Percentiles rank a stretch among this genome's conserved stretches.
Evolutionary conservation across 177 flowering plant species (phyloP).

Genomic region (Vitis hybrid): DNA sequence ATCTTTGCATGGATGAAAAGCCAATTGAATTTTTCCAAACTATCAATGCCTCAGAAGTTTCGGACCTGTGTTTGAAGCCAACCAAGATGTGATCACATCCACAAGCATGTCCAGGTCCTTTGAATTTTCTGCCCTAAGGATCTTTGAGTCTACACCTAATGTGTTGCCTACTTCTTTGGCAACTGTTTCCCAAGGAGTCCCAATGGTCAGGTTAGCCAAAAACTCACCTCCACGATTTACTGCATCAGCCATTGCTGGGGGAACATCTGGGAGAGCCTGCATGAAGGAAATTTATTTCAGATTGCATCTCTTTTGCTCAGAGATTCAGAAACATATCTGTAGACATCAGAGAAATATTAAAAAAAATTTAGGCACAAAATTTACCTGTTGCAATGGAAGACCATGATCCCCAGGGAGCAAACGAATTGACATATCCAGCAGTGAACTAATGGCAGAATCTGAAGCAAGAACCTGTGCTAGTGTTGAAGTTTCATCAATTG

Average conservation of each 20-base stretch:
- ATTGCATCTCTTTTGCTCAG: slow-evolving; percentile 1
- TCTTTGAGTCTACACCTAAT: slow-evolving; percentile 58
- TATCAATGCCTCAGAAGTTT: slow-evolving; percentile 47
- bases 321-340: neutral
- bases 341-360: neutral
- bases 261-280: slow-evolving; percentile 87
- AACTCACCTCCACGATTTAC: slow-evolving; percentile 87
- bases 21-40: neutral
- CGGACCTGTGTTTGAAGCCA: slow-evolving; percentile 57
- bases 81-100: slow-evolving; percentile 73
- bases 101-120: slow-evolving; percentile 79
- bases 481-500: slow-evolving; percentile 80
- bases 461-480: slow-evolving; percentile 78
- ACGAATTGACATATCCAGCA: slow-evolving; percentile 91
- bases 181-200: slow-evolving; percentile 90
- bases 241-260: slow-evolving; percentile 91
- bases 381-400: slow-evolving; percentile 85
- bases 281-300: slow-evolving; percentile 1
- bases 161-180: slow-evolving; percentile 77
- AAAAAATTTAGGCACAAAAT: neutral
- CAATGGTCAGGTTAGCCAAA: slow-evolving; percentile 64
- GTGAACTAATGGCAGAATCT: slow-evolving; percentile 79
- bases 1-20: neutral
- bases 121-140: slow-evolving; percentile 50
- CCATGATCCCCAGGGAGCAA: slow-evolving; percentile 86